These are phyloP conservation scores for Metschnikowia vanudenii DNA, from an alignment of 805 yeast species.

Conservation along the genomic window DNA sequence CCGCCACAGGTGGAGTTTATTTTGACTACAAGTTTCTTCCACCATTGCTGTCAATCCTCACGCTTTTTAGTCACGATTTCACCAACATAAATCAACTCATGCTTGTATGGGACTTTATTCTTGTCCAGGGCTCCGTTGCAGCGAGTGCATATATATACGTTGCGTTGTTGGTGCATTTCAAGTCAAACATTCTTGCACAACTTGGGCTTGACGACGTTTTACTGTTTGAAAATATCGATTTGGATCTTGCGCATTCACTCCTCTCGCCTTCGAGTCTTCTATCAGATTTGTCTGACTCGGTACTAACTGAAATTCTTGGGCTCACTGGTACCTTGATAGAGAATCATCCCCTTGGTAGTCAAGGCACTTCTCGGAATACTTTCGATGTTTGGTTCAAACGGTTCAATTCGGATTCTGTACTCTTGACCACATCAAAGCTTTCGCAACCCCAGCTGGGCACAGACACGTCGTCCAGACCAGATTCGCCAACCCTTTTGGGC, in stretches of 20 bases:
- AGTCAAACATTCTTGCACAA: conserved; percentile 39
- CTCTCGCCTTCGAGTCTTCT: conserved; percentile 35
- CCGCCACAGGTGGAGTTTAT: conserved; percentile 24
- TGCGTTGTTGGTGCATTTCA: conserved; percentile 48
- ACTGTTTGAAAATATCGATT: conserved; percentile 23
- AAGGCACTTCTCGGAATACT: conserved; percentile 23
- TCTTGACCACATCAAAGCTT: conserved; percentile 31
- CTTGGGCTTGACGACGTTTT: conserved; percentile 17
- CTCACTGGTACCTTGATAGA: conserved; percentile 27
- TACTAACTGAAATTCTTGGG: conserved; percentile 27
- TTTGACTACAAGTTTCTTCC: conserved; percentile 45
- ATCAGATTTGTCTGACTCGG: conserved; percentile 26
- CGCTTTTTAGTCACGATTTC: conserved; percentile 74
- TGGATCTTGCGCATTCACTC: conserved; percentile 34
- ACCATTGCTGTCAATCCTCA: conserved; percentile 73
- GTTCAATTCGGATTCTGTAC: conserved; percentile 33
- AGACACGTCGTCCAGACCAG: not conserved
- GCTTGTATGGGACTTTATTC: conserved; percentile 65
- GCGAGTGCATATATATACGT: conserved; percentile 61
- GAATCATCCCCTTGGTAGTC: conserved; percentile 22
- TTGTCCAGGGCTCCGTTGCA: conserved; percentile 55
- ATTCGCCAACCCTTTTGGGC: not conserved
- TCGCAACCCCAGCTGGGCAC: not conserved
- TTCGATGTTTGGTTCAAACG: conserved; percentile 36
- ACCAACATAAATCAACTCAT: conserved; percentile 49